phyloP scores from a whole-genome alignment of 129 eudicot genomes.

The Flaveria linearis region DNA sequence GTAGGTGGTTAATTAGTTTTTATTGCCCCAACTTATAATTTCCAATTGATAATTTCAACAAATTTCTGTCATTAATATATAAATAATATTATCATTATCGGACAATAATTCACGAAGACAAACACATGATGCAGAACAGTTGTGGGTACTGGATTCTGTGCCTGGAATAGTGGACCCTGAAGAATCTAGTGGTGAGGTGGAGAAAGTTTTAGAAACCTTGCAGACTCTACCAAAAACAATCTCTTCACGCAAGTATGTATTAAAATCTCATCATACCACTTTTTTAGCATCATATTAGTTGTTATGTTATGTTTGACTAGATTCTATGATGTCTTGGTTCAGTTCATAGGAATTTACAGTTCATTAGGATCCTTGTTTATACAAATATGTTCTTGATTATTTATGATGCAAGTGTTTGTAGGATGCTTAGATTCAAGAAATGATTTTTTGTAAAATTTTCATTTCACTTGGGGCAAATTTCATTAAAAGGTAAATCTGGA shows the following conservation, averaged over 20 bases:
- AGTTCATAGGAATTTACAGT: neutral
- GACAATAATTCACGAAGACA: slow-evolving; percentile 36
- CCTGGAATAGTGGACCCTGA: slow-evolving; percentile 76
- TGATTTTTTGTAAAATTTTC: neutral
- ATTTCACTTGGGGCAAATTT: neutral
- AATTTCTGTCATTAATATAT: neutral
- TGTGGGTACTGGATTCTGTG: slow-evolving; percentile 96
- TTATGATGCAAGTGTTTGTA: neutral
- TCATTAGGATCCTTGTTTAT: neutral
- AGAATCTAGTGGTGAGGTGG: slow-evolving; percentile 78
- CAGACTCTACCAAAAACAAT: slow-evolving; percentile 71
- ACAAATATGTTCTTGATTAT: neutral
- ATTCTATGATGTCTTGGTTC: neutral
- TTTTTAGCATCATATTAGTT: slow-evolving; percentile 5
- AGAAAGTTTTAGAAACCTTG: slow-evolving; percentile 85
- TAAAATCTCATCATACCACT: slow-evolving; percentile 8
- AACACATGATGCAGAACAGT: slow-evolving; percentile 86
- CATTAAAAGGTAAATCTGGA: neutral
- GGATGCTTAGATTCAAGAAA: neutral
- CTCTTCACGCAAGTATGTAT: slow-evolving; percentile 78
- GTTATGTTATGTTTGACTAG: neutral
- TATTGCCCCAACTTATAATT: neutral
- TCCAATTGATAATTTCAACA: neutral
- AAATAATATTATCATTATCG: neutral
- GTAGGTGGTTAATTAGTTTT: slow-evolving; percentile 5